Evolutionary conservation across 1,284 basidiomycete species (phyloP).

Genomic region (Cryptococcus jaspeensis): DNA sequence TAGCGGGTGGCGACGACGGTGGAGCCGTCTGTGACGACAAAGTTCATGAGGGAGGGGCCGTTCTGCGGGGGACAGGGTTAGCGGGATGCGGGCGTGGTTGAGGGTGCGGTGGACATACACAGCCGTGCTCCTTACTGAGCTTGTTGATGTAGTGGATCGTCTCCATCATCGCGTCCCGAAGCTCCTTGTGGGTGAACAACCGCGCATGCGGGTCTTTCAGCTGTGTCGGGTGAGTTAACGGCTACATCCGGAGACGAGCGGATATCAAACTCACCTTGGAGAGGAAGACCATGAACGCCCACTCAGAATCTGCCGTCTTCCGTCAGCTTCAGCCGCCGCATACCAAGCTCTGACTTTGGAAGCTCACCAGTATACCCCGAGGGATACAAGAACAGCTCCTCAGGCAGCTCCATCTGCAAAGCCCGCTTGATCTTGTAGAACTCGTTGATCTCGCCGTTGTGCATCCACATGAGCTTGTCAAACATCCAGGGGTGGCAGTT

Average conservation of each 20-base stretch:
- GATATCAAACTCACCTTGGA: slow-evolving; percentile 62
- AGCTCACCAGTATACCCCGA: slow-evolving; percentile 81
- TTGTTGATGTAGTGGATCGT: slow-evolving; percentile 77
- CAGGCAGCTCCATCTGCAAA: slow-evolving; percentile 70
- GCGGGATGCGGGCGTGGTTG: neutral
- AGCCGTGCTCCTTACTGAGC: slow-evolving; percentile 69
- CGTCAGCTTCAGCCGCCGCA: neutral
- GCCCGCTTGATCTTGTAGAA: slow-evolving; percentile 77
- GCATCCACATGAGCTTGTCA: slow-evolving; percentile 94
- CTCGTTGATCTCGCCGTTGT: slow-evolving; percentile 82
- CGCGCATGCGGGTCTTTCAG: slow-evolving; percentile 72
- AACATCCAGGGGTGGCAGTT: slow-evolving; percentile 91
- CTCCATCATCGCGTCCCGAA: slow-evolving; percentile 74
- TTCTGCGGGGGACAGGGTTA: slow-evolving; percentile 10
- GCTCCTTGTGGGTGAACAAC: slow-evolving; percentile 47
- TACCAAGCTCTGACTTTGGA: neutral
- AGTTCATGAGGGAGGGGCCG: slow-evolving; percentile 90
- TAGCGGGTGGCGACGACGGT: slow-evolving; percentile 93
- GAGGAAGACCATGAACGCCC: slow-evolving; percentile 88
- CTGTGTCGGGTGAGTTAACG: slow-evolving; percentile 50
- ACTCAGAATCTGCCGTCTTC: slow-evolving; percentile 72
- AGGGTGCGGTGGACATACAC: slow-evolving; percentile 54
- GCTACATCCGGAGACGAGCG: too few relatives aligned
- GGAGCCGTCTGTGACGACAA: slow-evolving; percentile 91
- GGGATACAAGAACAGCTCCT: slow-evolving; percentile 79